Base-by-base conservation (phyloP, 2,329 filamentous ascomycete genomes). In the Xylariaceae sp. region DNA sequence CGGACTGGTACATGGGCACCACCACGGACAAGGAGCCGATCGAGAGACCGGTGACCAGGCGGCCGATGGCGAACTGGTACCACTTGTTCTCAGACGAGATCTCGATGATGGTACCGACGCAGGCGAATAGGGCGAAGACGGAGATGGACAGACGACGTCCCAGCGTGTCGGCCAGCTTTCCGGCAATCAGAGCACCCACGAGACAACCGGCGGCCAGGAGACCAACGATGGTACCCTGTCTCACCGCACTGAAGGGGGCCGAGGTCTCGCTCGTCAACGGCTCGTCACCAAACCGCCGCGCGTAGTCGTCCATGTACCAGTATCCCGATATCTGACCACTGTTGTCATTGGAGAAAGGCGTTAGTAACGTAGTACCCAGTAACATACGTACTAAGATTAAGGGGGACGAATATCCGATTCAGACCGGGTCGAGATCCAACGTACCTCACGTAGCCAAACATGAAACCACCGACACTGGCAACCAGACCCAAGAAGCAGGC, bases 1-100 rank as follows among this genome's bases (percentile, higher is more conserved):
- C 81, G 12, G 71, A 75, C 56, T 83, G 78, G 51, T 85, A 85
- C 75, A 85, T 79, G 33, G 78, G 78, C 1, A 81, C 77, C 17
- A 77, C 64, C 29, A 82, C 79, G 5, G 75, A 81, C 0, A 84
- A 65, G 14, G 74, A 69, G 18, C 81, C 81, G 32, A 85, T 76
- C 14, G 79, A 79, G 2, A 83, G 56, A 49, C 81, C 81, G 16
- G 78, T 81, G n/a, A 83, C 70, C 48, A 80, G 70, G 31, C 81
- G 70, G 33, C 81, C 81, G 13, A 81, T 59, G 18, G 78, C 78
- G 41, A 84, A 72, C 51, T 84, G 81, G 42, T 73, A 75, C 81
- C 81, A 85, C 30, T 61, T 60, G 3, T 48, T 55, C 1, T 61
- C 51, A 0, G 78, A 78, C 0, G 77, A 70, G 44, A 83, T 73